Evolutionary conservation across 23 red algal species (phyloP).

Genomic region (Porphyridium purpureum): DNA sequence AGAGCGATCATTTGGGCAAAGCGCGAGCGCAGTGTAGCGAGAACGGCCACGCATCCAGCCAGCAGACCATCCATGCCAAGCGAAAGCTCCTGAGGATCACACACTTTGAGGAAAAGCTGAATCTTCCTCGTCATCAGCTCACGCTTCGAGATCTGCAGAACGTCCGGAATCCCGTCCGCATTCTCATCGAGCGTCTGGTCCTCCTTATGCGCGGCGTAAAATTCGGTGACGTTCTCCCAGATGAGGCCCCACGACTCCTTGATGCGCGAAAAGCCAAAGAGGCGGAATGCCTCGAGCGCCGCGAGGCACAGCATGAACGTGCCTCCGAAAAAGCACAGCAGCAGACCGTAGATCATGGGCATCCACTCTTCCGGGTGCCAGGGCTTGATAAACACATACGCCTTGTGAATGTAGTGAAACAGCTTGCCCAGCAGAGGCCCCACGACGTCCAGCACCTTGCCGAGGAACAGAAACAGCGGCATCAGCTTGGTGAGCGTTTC

Average conservation of each 20-base stretch:
- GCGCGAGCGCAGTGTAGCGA: neutral
- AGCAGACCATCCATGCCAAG: neutral
- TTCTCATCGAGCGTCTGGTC: neutral
- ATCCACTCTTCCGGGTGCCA: neutral
- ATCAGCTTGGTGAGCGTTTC: too few species aligned
- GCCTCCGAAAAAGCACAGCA: constrained; percentile 1
- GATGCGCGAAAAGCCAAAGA: neutral
- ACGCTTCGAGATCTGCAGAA: neutral
- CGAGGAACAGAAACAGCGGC: too few species aligned
- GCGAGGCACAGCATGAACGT: neutral
- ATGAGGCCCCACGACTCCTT: neutral
- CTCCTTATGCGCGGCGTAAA: neutral
- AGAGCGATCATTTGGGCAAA: neutral
- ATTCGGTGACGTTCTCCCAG: neutral
- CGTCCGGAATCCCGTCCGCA: neutral
- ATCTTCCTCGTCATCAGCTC: neutral
- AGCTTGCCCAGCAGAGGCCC: too few species aligned
- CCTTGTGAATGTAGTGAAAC: too few species aligned
- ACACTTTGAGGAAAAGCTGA: neutral
- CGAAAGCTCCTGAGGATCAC: neutral
- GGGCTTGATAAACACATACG: neutral
- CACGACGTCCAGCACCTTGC: too few species aligned
- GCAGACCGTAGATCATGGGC: neutral
- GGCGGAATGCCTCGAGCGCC: neutral
- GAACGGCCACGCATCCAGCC: neutral